A percentile compares a stretch with the other conserved stretches of the same genome.
Evolutionary conservation across 345 rosid species (phyloP).

Genomic region (Leavenworthia alabamica): DNA sequence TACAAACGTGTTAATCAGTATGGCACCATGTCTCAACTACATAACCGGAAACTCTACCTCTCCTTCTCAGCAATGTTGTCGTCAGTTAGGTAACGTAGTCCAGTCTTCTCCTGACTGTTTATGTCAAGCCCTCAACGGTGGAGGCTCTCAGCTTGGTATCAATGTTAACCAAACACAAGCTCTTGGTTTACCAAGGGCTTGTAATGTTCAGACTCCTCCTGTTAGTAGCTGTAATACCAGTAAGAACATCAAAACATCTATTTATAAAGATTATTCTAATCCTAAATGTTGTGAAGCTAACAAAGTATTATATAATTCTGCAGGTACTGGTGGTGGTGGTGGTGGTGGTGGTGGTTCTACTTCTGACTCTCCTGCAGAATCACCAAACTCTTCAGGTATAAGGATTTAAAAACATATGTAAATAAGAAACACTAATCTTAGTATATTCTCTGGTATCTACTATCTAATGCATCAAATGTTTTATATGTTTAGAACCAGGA

Average conservation of each 20-base stretch:
- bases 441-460: too few species aligned
- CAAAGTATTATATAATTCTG: background rate
- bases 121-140: constrained; percentile 66
- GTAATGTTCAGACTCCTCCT: constrained; percentile 85
- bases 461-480: background rate
- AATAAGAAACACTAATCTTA: background rate
- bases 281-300: constrained; percentile 1
- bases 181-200: constrained; percentile 58
- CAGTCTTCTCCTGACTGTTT: constrained; percentile 69
- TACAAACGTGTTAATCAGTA: constrained; percentile 51
- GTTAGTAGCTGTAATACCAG: constrained; percentile 55
- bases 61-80: constrained; percentile 69
- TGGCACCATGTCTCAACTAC: constrained; percentile 81
- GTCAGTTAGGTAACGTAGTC: constrained; percentile 60
- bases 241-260: constrained; percentile 27
- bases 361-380: constrained; percentile 52
- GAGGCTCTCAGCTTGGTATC: constrained; percentile 68
- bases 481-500: constrained; percentile 15
- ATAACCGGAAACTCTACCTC: constrained; percentile 64
- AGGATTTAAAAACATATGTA: background rate
- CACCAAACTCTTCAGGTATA: constrained; percentile 68
- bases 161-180: constrained; percentile 68
- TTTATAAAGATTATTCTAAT: background rate
- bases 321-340: too few species aligned
- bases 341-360: constrained; percentile 29